Base-by-base conservation (phyloP, 495 filamentous ascomycete species). In the Hypoxylon subgilvum region DNA sequence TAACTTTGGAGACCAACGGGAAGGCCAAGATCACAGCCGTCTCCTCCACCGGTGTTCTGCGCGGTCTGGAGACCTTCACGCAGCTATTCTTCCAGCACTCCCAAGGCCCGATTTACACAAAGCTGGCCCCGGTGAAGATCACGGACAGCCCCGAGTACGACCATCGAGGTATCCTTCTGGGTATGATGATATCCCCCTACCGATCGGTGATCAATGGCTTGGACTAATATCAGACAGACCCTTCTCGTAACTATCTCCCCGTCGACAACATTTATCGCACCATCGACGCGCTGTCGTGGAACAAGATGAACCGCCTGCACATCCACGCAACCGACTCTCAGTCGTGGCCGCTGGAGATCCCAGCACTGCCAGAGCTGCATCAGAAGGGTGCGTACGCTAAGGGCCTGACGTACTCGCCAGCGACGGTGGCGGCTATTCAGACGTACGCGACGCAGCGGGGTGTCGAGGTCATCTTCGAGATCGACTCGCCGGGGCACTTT, bases 401-500 rank as follows among this genome's bases (percentile, higher is more conserved):
- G 0, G 79, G 77, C 36, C 72, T 84, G 48, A 79, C 79, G 0
- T 94, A 91, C 70, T 81, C 78, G n/a, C 79, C 87, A 0, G 65
- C 53, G 2, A 84, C 90, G 53, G 66, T 93, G 7, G 65, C 75
- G n/a, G 56, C 69, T 0, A 81, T 94, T 39, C 86, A 92, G 52
- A 73, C 75, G 41, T 90, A 87, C 68, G 90, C 83, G 9, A 73
- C 80, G 13, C 64, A 81, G 40, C 82, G 85, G 10, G 90, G 90
- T 18, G 79, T 94, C 6, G 76, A 90, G 65, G 82, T 92, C 3
- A 82, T 87, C 64, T 72, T 92, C 19, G 90, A 93, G 71, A 88
- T 89, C 52, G 90, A 94, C 62, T 87, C 87, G 79, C 90, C 90
- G 5, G 90, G 90, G 19, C 90, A 94, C 70, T 90, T 89, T 8